Base-by-base conservation (phyloP, 2,329 filamentous ascomycete species). In the Scytalidium sp. region DNA sequence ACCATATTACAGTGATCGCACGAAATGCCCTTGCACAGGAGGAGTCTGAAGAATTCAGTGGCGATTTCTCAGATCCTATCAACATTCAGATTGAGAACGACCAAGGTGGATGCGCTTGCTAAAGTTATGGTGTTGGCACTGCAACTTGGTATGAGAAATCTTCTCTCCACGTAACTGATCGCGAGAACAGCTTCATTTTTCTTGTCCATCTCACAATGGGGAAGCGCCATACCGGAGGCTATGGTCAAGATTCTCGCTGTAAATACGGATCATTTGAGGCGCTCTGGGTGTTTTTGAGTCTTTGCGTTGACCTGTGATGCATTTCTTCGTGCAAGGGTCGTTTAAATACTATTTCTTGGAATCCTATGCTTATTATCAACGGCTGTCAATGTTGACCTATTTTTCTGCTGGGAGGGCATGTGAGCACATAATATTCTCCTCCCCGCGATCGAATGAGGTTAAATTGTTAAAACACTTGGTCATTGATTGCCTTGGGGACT, bases 31-130 rank as follows among this genome's bases (percentile, higher is more conserved):
- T 99, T 41, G 89, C 90, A 17, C 94, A 99, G 72, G 94, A 99
- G 74, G 94, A 97, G 72, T 93, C 92, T 1, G 93, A 97, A 68
- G 94, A 99, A 70, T 99, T 95, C 73, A 95, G 88, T 69, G 91
- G 91, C 53, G 94, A 97, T 69, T 99, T 96, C 76, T 90, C 91
- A 64, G 94, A 97, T 68, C 93, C 93, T 45, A 97, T 99, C 73
- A 96, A 96, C 70, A 97, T 99, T 69, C 90, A 96, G 72, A 88
- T 97, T 60, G 92, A 96, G 72, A 91, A 90, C 69, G 90, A 95
- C 63, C 85, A 90, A 62, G 90, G 96, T 64, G 91, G 92, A 50
- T 99, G 94, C 72, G 85, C 92, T 62, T 99, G 94, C 76, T 99
- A 80, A 80, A 57, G 8, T n/a, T n/a, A n/a, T 36, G 32, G 5